Evolutionary conservation across 2,329 filamentous ascomycete genomes (phyloP), one percentile per base, ranked within the genome.

Genomic region (Sordariomycetes sp.): DNA sequence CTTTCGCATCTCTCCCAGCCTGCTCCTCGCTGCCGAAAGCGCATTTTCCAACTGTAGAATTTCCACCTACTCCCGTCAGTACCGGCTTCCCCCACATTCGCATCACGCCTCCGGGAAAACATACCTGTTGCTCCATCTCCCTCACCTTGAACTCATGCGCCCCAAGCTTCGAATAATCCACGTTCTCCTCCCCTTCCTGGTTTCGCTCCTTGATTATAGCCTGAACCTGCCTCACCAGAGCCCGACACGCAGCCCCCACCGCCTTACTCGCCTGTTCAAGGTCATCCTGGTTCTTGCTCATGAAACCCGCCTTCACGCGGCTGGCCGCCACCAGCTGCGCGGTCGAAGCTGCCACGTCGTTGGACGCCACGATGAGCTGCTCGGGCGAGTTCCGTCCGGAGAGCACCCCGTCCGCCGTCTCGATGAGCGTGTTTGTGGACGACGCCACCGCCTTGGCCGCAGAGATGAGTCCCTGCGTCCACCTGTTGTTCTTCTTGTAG

Each of bases 401-500:
- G 59, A 99, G 86, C 46, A 99, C 94, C 22, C 93, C 94, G 68
- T 99, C 94, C 0, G 94, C 94, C 7, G 94, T 99, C 79, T 99
- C 94, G 67, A 99, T 99, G 64, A 99, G 83, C 50, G 87, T 94
- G 75, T 97, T 97, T 12, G 94, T 99, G 18, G 91, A 95, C 1
- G 82, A 82, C 3, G 94, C 94, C 20, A 99, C 94, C 1, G 94
- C 94, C 76, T 99, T 99, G 63, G 94, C 93, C 0, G 94, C 94
- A 43, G 90, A 96, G 69, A 99, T 97, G 61, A 99, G 84, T 54
- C 94, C 94, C 69, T 99, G 94, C 0, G 94, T 99, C 94, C 94
- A 99, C 57, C 94, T 85, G 75, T 97, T 99, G 81, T 99, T 97
- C 79, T 97, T 97, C 82, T 97, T 97, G 85, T 99, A 99, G 73